Evolutionary conservation across 306 rosid species (phyloP).

Genomic region (Cicer pinnatifidum): DNA sequence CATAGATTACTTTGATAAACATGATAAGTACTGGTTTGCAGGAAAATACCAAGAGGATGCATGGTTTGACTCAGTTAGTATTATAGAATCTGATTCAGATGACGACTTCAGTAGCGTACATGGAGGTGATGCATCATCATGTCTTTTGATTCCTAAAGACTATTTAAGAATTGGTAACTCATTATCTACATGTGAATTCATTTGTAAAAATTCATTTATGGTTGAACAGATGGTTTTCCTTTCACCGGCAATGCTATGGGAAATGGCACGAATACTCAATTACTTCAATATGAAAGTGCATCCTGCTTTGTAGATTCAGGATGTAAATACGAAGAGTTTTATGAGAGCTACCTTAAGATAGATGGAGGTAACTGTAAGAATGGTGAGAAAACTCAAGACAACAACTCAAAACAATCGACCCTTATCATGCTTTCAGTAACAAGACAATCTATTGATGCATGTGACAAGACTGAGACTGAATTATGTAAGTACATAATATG

Average conservation of each 20-base stretch:
- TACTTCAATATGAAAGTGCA: conserved; percentile 73
- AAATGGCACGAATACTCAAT: conserved; percentile 56
- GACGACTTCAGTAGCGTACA: conserved; percentile 86
- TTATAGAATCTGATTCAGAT: conserved; percentile 82
- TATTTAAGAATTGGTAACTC: conserved; percentile 17
- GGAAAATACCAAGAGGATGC: conserved; percentile 78
- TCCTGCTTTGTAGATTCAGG: conserved; percentile 71
- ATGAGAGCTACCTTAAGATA: conserved; percentile 72
- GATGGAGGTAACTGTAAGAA: conserved; percentile 55
- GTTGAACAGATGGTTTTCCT: conserved; percentile 73
- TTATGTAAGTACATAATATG: conserved; percentile 54
- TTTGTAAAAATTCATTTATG: conserved; percentile 26
- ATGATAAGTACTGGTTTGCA: conserved; percentile 42
- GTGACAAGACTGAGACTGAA: conserved; percentile 51
- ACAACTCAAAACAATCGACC: conserved; percentile 63
- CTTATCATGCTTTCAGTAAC: conserved; percentile 75
- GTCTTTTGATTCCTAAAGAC: conserved; percentile 19
- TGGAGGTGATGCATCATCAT: conserved; percentile 66
- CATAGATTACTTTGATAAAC: conserved; percentile 32
- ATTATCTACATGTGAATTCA: conserved; percentile 8
- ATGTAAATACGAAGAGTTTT: conserved; percentile 64
- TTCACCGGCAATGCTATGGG: conserved; percentile 55
- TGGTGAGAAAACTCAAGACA: conserved; percentile 64
- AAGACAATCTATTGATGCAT: conserved; percentile 67
- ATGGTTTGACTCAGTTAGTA: conserved; percentile 87